Evolutionary conservation across 371 early-diverging fungal species (phyloP).

Genomic region (Cokeromyces recurvatus): DNA sequence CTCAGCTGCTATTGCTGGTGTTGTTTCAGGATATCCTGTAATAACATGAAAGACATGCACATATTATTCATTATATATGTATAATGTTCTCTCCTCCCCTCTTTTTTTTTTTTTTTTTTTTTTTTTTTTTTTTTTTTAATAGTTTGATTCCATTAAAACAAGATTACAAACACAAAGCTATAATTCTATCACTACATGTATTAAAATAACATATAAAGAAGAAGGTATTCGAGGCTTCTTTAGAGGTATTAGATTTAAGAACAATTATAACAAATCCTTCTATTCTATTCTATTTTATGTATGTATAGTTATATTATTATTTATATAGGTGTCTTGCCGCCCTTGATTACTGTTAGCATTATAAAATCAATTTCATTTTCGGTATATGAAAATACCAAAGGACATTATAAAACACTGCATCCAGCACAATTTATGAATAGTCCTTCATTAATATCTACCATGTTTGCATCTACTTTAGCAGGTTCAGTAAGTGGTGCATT

Average conservation of each 20-base stretch:
- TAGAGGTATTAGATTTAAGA: slow-evolving; percentile 39
- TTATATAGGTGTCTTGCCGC: slow-evolving; percentile 61
- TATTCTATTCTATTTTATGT: background rate
- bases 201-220: slow-evolving; percentile 59
- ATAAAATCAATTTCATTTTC: slow-evolving; percentile 76
- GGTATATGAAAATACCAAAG: slow-evolving; percentile 62
- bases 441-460: slow-evolving; percentile 42
- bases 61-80: too few species aligned
- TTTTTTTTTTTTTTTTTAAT: background rate
- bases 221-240: slow-evolving; percentile 76
- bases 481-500: slow-evolving; percentile 65
- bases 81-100: background rate
- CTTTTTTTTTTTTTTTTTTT: background rate
- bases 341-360: slow-evolving; percentile 70
- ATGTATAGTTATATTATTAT: too few species aligned
- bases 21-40: slow-evolving; percentile 57
- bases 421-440: slow-evolving; percentile 20
- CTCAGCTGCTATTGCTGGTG: slow-evolving; percentile 58
- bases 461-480: slow-evolving; percentile 51
- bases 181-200: slow-evolving; percentile 63
- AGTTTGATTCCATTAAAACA: slow-evolving; percentile 79
- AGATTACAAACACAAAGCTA: slow-evolving; percentile 79
- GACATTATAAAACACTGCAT: slow-evolving; percentile 18
- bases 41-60: too few species aligned
- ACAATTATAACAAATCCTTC: background rate